Base-by-base conservation (phyloP, 257 asterid species). In the Rubia yunnanensis region DNA sequence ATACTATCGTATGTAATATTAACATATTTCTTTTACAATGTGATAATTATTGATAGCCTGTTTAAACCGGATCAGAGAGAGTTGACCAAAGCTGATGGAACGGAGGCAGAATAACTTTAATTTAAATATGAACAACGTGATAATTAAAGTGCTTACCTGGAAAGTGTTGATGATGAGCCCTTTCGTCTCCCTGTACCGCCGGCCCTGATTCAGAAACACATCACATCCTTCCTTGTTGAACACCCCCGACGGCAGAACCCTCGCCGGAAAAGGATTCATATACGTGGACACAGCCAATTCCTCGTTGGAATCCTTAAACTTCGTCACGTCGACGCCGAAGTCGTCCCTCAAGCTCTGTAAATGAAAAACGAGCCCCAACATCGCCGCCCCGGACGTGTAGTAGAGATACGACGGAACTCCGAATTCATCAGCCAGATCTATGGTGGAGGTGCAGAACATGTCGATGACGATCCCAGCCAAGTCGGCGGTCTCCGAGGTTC, bases 361-460 rank as follows among this genome's bases (percentile, higher is more conserved):
- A 11, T 73, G 66, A 0, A 48, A 44, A 9, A 72, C 38, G 0
- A 83, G 28, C 22, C 84, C 86, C 5, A 85, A 80, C 0, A 34
- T 6, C 1, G 70, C 22, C 7, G 87, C 89, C 1, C 83, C 75
- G 3, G 86, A 80, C 0, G 92, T 80, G 79, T 66, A 83, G 77
- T 74, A 87, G 7, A 80, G 72, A 60, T 81, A 83, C 0, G 92
- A n/a, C 1, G 89, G 81, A 15, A 87, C 11, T 7, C 61, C 22
- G 50, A 85, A 78, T 30, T 85, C 95, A 1, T 67, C 18, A 1
- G 90, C 95, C 7, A 87, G 67, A 10, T 80, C 83, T 17, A 75
- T 54, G 78, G 81, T 85, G 6, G 66, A 57, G 1, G 82, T 74
- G 72, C 88, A 87, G 76, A 87, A 87, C 84, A 87, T 72, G 73